Base-by-base conservation (phyloP, 78 protist species). In the Dictyostelium intermedium region DNA sequence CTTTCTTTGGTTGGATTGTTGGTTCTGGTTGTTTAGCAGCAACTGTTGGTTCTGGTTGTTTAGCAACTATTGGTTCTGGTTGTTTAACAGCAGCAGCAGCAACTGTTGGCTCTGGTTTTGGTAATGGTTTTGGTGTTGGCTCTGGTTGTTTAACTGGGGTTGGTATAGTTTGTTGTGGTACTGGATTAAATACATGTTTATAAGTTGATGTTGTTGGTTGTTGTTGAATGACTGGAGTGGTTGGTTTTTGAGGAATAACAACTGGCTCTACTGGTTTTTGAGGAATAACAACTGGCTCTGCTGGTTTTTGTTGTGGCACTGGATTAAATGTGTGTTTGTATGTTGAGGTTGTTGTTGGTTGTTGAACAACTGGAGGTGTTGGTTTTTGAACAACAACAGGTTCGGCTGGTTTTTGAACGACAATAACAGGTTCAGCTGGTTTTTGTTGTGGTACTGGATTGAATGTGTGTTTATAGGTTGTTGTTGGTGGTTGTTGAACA, bases 361-460 rank as follows among this genome's bases (percentile, higher is more conserved):
- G 16, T 56, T 56, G 66, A 56, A 56, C 27, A 45, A 45, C 53
- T 9, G 7, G 14, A 9, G 53, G 53, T 56, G 2, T 9, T 56
- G 66, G 66, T 56, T 56, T 56, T 56, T 56, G 66, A 20, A 56
- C 27, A 0, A 56, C 66, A 20, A 39, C 50, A 7, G 82, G 30
- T 3, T 20, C 61, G 16, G 16, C 27, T 47, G 34, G 47, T 80
- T 20, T 66, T 80, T 80, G 35, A 32, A 7, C 34, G 6, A 39
- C 27, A 76, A n/a, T n/a, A n/a, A 39, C 82, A 3, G 83, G 63
- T 79, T 23, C 34, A 25, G 84, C 60, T 41, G 82, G 63, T n/a
- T 18, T 25, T 78, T 27, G 83, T 79, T 30, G 63, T 82, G 86
- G 86, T 60, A n/a, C 14, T 60, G 74, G 76, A 34, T 82, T 82